phyloP scores from a whole-genome alignment of 495 filamentous ascomycete species.

The Trypethelium eluteriae region DNA sequence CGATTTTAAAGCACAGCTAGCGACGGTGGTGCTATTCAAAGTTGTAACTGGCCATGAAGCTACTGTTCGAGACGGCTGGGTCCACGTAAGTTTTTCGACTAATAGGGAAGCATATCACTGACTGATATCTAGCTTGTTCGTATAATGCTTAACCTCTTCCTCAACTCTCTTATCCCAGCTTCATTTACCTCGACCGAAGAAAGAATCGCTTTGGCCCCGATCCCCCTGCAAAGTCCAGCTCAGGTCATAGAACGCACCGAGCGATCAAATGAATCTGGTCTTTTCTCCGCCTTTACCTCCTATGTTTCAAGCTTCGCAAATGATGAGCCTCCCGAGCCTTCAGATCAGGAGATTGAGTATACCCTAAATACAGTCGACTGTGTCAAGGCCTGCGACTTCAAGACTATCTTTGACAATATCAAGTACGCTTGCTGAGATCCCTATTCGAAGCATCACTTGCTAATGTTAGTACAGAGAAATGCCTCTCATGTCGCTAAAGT shows the following conservation, averaged over 20 bases:
- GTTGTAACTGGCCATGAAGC: constrained; percentile 77
- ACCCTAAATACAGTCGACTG: constrained; percentile 92
- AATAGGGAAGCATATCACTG: constrained; percentile 22
- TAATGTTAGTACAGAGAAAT: constrained; percentile 48
- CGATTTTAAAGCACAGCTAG: constrained; percentile 87
- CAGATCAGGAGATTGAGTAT: constrained; percentile 93
- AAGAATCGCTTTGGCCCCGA: constrained; percentile 67
- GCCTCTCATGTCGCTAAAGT: constrained; percentile 55
- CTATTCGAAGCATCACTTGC: not conserved
- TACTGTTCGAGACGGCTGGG: constrained; percentile 72
- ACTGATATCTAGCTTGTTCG: constrained; percentile 57
- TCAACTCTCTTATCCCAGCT: constrained; percentile 85
- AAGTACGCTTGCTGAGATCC: constrained; percentile 49
- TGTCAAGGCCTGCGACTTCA: constrained; percentile 78
- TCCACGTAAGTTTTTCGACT: constrained; percentile 52
- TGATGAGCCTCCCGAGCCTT: constrained; percentile 94
- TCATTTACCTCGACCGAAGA: constrained; percentile 67
- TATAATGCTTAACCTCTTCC: constrained; percentile 90
- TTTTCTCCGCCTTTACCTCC: constrained; percentile 88
- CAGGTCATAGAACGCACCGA: constrained; percentile 85
- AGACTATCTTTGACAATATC: constrained; percentile 75
- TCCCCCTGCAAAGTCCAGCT: constrained; percentile 83
- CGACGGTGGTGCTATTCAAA: constrained; percentile 86
- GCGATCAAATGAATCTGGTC: constrained; percentile 65
- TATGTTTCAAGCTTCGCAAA: constrained; percentile 98